A percentile compares a stretch with the other conserved stretches of the same genome.
Evolutionary conservation across 257 asterid genomes (phyloP).

Genomic region (Penstemon davidsonii): DNA sequence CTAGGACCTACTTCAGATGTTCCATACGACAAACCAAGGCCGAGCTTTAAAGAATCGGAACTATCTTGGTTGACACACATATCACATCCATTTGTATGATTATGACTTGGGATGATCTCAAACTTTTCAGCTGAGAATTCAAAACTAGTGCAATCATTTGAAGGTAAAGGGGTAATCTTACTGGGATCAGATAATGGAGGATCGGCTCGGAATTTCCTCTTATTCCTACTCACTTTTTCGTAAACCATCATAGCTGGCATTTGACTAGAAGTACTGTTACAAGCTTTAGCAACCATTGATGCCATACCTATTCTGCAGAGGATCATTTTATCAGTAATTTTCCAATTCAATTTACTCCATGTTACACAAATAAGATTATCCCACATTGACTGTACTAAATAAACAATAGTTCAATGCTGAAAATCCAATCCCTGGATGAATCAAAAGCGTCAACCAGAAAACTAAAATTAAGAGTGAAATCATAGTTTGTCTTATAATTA

Average conservation of each 20-base stretch:
- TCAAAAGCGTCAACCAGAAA: slow-evolving; percentile 20
- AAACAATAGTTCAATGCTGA: slow-evolving; percentile 23
- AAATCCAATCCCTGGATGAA: slow-evolving; percentile 25
- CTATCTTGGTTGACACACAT: slow-evolving; percentile 49
- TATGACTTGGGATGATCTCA: slow-evolving; percentile 46
- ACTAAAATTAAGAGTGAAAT: slow-evolving; percentile 1
- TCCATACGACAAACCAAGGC: slow-evolving; percentile 79
- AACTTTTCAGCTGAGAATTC: slow-evolving; percentile 79
- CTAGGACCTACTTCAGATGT: slow-evolving; percentile 48
- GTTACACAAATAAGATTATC: slow-evolving; percentile 24
- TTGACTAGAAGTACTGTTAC: slow-evolving; percentile 64
- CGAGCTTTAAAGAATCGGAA: slow-evolving; percentile 67
- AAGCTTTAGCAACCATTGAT: slow-evolving; percentile 71
- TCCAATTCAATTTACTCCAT: slow-evolving; percentile 28
- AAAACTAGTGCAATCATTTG: slow-evolving; percentile 59
- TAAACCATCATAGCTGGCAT: slow-evolving; percentile 58
- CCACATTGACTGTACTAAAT: slow-evolving; percentile 20
- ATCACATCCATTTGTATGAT: slow-evolving; percentile 53
- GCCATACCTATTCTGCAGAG: slow-evolving; percentile 70
- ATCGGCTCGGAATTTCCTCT: slow-evolving; percentile 93
- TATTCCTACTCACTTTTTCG: slow-evolving; percentile 88
- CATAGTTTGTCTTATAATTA: slow-evolving; percentile 17
- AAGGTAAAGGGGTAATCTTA: slow-evolving; percentile 56
- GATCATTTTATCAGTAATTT: slow-evolving; percentile 31
- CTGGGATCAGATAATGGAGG: slow-evolving; percentile 62